Conservation (phyloP, 495 filamentous ascomycete genomes). For the Neurospora sp. region DNA sequence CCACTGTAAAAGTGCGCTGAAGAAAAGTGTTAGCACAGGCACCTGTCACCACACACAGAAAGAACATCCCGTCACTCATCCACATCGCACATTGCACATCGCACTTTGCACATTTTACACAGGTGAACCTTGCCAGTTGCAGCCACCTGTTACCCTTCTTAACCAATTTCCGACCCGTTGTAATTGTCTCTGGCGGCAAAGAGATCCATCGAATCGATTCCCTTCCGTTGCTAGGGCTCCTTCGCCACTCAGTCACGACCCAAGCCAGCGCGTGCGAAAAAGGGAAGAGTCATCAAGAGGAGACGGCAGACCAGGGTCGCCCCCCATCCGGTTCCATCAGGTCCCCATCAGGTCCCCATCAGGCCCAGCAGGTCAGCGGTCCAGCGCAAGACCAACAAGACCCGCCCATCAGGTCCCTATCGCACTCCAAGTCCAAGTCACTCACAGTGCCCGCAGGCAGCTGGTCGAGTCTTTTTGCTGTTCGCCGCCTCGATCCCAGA, state of each 20-base stretch:
- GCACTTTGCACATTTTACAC: neutral
- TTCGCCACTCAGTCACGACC: slow-evolving; percentile 20
- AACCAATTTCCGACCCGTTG: neutral
- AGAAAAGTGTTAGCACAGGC: neutral
- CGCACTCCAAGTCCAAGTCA: slow-evolving; percentile 20
- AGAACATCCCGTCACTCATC: neutral
- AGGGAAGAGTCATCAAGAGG: slow-evolving; percentile 41
- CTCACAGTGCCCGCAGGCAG: slow-evolving; percentile 4
- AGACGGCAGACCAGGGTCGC: slow-evolving; percentile 18
- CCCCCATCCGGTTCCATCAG: slow-evolving; percentile 8
- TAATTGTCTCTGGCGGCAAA: slow-evolving; percentile 21
- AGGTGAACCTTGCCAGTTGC: slow-evolving; percentile 28
- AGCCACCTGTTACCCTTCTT: slow-evolving; percentile 31
- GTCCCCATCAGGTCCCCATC: neutral
- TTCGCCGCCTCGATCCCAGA: neutral
- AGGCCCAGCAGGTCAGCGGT: neutral
- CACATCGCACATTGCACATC: neutral
- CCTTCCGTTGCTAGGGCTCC: neutral
- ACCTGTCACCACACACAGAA: neutral
- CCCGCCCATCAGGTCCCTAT: slow-evolving; percentile 20
- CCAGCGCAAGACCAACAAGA: slow-evolving; percentile 5
- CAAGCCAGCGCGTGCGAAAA: slow-evolving; percentile 25
- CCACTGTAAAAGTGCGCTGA: slow-evolving; percentile 11
- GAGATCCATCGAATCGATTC: neutral
- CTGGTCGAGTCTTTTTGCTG: neutral